A percentile compares a stretch with the other conserved stretches of the same genome.
Conservation (phyloP, 441 rosid genomes). For the Pelargonium citronellum region DNA sequence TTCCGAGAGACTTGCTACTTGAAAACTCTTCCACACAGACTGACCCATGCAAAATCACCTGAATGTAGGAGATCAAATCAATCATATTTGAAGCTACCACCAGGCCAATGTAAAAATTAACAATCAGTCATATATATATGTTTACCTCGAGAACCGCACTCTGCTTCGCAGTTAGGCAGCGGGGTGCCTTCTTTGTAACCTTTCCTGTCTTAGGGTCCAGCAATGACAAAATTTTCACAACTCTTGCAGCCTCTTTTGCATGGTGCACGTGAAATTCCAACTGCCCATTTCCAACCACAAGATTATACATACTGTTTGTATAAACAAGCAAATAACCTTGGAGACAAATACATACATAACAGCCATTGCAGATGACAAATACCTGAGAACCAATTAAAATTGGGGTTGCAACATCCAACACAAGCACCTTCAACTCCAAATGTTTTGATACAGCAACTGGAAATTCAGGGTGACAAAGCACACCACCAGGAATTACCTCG, state of each 20-base stretch:
- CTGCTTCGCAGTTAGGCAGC: slow-evolving; percentile 72
- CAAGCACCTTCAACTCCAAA: slow-evolving; percentile 68
- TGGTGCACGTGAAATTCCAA: slow-evolving; percentile 91
- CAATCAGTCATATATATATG: background rate
- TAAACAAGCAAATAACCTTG: background rate
- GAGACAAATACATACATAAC: background rate
- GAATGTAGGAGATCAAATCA: background rate
- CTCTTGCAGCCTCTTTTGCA: slow-evolving; percentile 76
- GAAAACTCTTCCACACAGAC: slow-evolving; percentile 73
- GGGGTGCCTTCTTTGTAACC: slow-evolving; percentile 69
- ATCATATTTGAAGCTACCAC: too few relatives aligned
- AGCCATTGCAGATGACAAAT: background rate
- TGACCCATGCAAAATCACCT: slow-evolving; percentile 54
- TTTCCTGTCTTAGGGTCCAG: slow-evolving; percentile 91
- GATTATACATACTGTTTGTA: slow-evolving; percentile 16
- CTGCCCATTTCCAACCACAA: slow-evolving; percentile 33
- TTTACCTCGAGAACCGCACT: slow-evolving; percentile 75
- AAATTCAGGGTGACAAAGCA: slow-evolving; percentile 81
- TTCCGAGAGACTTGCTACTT: slow-evolving; percentile 74
- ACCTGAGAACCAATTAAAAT: slow-evolving; percentile 92
- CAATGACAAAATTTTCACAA: slow-evolving; percentile 52
- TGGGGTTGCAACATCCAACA: slow-evolving; percentile 69
- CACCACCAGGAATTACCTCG: slow-evolving; percentile 74
- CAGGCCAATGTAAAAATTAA: too few relatives aligned
- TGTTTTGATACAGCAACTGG: slow-evolving; percentile 64